Conservation (phyloP, 495 filamentous ascomycete genomes). For the Lasiosphaeria miniovina region DNA sequence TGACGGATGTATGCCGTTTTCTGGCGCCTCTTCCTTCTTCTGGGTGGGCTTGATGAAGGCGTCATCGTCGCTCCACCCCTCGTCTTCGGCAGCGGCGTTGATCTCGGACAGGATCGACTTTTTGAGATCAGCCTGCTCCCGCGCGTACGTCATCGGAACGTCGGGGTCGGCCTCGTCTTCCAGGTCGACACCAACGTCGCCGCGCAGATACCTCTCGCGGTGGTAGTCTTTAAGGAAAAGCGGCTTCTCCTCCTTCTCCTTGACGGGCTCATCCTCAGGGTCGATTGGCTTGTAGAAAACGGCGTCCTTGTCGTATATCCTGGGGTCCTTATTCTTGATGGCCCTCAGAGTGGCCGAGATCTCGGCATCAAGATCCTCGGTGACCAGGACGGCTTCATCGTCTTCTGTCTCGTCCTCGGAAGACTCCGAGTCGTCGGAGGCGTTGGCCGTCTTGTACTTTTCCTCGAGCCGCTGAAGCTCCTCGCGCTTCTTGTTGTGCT, state of each 20-base stretch:
- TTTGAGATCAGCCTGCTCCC: constrained; percentile 84
- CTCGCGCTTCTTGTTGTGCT: constrained; percentile 94
- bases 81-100: constrained; percentile 57
- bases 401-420: constrained; percentile 73
- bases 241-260: constrained; percentile 69
- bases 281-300: constrained; percentile 73
- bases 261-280: constrained; percentile 39
- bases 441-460: constrained; percentile 66
- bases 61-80: constrained; percentile 63
- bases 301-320: constrained; percentile 75
- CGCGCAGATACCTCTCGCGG: constrained; percentile 72
- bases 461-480: constrained; percentile 85
- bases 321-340: constrained; percentile 83
- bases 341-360: constrained; percentile 81
- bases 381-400: constrained; percentile 80
- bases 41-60: constrained; percentile 68
- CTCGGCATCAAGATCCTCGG: constrained; percentile 76
- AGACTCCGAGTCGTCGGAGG: constrained; percentile 49
- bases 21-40: constrained; percentile 31
- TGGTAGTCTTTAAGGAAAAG: constrained; percentile 90
- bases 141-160: constrained; percentile 66
- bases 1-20: constrained; percentile 44
- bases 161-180: constrained; percentile 53
- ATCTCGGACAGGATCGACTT: constrained; percentile 72
- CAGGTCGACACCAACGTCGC: constrained; percentile 53